Base-by-base conservation (phyloP, 208 protist species). In the Balamuthia mandrillaris region DNA sequence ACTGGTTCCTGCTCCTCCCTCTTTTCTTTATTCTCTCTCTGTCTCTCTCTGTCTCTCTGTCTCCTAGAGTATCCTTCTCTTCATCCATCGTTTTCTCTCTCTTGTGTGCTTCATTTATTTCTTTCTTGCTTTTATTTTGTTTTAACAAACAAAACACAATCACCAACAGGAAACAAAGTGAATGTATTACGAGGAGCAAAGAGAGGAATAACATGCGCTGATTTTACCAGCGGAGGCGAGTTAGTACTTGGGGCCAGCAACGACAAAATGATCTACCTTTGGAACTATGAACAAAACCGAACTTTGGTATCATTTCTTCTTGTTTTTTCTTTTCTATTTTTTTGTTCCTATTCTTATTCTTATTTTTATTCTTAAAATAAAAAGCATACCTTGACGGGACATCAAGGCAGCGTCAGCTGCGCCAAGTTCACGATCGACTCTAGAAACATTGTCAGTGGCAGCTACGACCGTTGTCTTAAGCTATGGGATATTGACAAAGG, bases 401-500 rank as follows among this genome's bases (percentile, higher is more conserved):
- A 72, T 16, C 18, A 72, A 41, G 37, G 63, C 0, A 18, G 37
- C 4, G 63, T 72, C 21, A 41, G 24, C 7, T 10, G 37, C 0
- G 63, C 63, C 16, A 33, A 72, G 37, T 72, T 72, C 37, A 47
- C 63, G 9, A 49, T 72, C 35, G 63, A 72, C 37, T 72, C 63
- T 21, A 33, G 63, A 9, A 33, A 72, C 16, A 72, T 72, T 27
- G 18, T 72, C 10, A 49, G 37, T 21, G 63, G 63, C 9, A 49
- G 37, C 5, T 49, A 41, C 37, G 63, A 72, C 29, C 63, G 63
- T 4, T 72, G 63, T 27, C 16, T 72, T 24, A 72, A 72, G 5
- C 7, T 72, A 10, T 72, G 63, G 63, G 63, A 72, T 41, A 41
- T 72, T n/a, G 63, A 72, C n/a, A 72, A 72, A 41, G 63, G 63